Conservation (phyloP, 1,284 basidiomycete genomes). For the Chiua sp. region DNA sequence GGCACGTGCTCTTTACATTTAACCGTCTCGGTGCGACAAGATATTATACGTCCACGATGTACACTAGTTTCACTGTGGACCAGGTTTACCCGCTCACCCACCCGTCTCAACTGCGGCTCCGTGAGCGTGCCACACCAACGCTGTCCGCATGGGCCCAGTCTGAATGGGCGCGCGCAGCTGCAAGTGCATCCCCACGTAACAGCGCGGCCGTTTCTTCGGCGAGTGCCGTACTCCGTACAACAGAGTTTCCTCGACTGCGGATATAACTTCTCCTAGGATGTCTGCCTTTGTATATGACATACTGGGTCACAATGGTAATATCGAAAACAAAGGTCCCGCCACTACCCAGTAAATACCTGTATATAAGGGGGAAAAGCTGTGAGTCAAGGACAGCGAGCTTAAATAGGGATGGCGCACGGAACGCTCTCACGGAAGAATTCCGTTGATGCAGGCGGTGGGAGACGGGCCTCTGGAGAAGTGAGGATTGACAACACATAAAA, state of each 20-base stretch:
- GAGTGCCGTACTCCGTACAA: constrained; percentile 27
- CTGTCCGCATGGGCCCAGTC: constrained; percentile 19
- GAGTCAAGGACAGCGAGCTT: constrained; percentile 6
- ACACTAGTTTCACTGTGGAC: not conserved
- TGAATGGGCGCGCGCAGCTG: constrained; percentile 27
- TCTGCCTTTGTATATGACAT: constrained; percentile 53
- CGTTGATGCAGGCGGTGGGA: constrained; percentile 59
- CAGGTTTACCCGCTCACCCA: not conserved
- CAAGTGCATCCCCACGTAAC: constrained; percentile 44
- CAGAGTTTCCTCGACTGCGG: constrained; percentile 37
- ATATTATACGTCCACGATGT: constrained; percentile 1
- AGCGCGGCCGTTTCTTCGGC: constrained; percentile 55
- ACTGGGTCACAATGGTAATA: constrained; percentile 79
- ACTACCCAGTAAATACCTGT: constrained; percentile 84
- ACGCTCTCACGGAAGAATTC: constrained; percentile 73
- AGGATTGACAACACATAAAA: constrained; percentile 91
- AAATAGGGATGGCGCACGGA: constrained; percentile 58
- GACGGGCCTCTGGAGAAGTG: constrained; percentile 59
- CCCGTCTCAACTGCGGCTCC: constrained; percentile 29
- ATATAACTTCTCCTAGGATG: constrained; percentile 29
- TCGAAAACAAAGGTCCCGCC: constrained; percentile 92
- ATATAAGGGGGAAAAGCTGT: constrained; percentile 2
- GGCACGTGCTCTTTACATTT: constrained; percentile 24
- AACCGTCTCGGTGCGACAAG: constrained; percentile 2
- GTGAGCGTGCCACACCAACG: constrained; percentile 19